These are phyloP conservation scores for Pseudogymnoascus sp. DNA, from an alignment of 2,329 filamentous ascomycete genomes.

Conservation along the genomic window DNA sequence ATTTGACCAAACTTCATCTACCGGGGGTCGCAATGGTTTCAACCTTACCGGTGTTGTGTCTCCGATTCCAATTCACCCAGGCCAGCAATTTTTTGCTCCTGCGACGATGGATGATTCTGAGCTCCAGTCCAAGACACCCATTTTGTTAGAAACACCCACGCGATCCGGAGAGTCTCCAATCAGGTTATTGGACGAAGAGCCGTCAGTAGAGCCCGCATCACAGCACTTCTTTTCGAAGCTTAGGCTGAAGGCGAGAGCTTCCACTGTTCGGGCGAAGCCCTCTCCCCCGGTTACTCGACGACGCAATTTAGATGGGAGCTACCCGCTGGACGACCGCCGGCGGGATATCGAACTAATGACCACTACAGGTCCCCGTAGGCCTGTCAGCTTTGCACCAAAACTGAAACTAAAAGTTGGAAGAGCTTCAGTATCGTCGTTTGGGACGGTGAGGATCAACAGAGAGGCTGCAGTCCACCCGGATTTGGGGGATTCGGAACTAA, in stretches of 20 bases:
- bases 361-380: background rate
- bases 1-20: background rate
- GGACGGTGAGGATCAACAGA: constrained; percentile 25
- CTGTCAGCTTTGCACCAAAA: constrained; percentile 11
- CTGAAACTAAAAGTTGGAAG: constrained; percentile 24
- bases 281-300: constrained; percentile 18
- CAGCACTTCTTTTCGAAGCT: constrained; percentile 19
- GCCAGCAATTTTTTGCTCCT: background rate
- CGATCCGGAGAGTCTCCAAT: background rate
- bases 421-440: constrained; percentile 23
- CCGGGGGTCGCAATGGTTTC: background rate
- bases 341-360: constrained; percentile 13
- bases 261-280: constrained; percentile 13
- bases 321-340: constrained; percentile 18
- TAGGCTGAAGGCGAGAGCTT: constrained; percentile 22
- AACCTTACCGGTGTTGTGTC: background rate
- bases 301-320: constrained; percentile 22
- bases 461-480: constrained; percentile 18
- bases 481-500: constrained; percentile 22
- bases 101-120: background rate
- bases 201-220: background rate
- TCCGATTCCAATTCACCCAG: background rate
- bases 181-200: background rate
- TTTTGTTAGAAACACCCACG: constrained; percentile 17
- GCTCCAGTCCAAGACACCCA: background rate